A percentile compares a stretch with the other conserved stretches of the same genome.
These are phyloP conservation scores for Tephrocybe rancida DNA, from an alignment of 768 basidiomycete species.

Conservation along the genomic window DNA sequence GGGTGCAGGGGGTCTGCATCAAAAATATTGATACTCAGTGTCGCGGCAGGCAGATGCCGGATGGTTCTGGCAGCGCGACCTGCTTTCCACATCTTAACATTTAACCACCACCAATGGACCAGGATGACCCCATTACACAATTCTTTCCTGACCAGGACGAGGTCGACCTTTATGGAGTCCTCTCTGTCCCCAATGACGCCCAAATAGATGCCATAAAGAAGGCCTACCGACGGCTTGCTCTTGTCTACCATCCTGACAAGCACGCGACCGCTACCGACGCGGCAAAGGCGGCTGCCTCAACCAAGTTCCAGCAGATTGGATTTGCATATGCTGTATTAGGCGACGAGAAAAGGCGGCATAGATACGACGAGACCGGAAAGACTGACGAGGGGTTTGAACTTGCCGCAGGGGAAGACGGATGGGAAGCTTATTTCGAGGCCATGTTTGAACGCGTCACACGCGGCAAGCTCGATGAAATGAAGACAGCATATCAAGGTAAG, in stretches of 20 bases:
- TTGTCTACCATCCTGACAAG: constrained; percentile 90
- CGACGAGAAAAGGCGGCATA: constrained; percentile 71
- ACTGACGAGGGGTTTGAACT: constrained; percentile 81
- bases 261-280: constrained; percentile 61
- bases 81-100: constrained; percentile 11
- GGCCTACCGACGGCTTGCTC: constrained; percentile 83
- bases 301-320: constrained; percentile 89
- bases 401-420: constrained; percentile 78
- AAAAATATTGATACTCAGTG: too few species aligned
- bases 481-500: constrained; percentile 90
- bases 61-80: constrained; percentile 11
- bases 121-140: constrained; percentile 68
- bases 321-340: constrained; percentile 91
- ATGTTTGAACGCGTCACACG: constrained; percentile 87
- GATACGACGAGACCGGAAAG: constrained; percentile 85
- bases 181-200: constrained; percentile 57
- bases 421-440: constrained; percentile 95
- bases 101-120: constrained; percentile 52
- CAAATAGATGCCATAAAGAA: constrained; percentile 73
- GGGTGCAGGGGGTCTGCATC: too few species aligned
- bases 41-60: too few species aligned
- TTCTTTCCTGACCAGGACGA: constrained; percentile 77
- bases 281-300: constrained; percentile 67
- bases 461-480: constrained; percentile 89
- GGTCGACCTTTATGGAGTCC: constrained; percentile 79